Evolutionary conservation across 768 basidiomycete species (phyloP).

Genomic region (Chlorophyllum brunneum): DNA sequence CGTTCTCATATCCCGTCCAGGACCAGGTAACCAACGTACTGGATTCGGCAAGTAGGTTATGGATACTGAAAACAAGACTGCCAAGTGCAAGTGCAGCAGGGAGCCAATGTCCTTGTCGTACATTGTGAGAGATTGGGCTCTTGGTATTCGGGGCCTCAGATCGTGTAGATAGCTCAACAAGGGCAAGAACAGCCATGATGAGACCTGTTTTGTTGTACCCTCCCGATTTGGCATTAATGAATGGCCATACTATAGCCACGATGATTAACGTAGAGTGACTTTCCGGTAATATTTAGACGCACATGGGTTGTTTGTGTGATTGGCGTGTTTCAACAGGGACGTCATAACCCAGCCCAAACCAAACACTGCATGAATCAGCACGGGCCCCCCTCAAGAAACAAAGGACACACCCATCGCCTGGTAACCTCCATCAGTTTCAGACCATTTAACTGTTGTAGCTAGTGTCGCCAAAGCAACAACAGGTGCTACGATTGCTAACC

Average conservation of each 20-base stretch:
- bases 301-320: constrained; percentile 82
- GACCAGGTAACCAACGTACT: constrained; percentile 83
- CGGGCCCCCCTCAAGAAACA: neutral
- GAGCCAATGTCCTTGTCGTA: constrained; percentile 12
- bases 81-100: constrained; percentile 54
- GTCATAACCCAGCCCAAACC: constrained; percentile 64
- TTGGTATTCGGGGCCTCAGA: constrained; percentile 13
- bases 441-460: neutral
- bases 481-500: constrained; percentile 10
- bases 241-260: constrained; percentile 63
- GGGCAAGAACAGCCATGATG: constrained; percentile 49
- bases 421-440: constrained; percentile 31
- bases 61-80: constrained; percentile 64
- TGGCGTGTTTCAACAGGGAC: constrained; percentile 69
- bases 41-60: constrained; percentile 70
- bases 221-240: constrained; percentile 59
- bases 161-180: constrained; percentile 52
- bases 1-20: constrained; percentile 81
- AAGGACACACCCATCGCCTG: constrained; percentile 39
- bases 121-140: neutral
- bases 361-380: constrained; percentile 40
- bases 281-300: constrained; percentile 16
- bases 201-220: constrained; percentile 72
- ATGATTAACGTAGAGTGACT: neutral
- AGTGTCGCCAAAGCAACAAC: constrained; percentile 5